These are phyloP conservation scores for Flaveria trinervia DNA, from an alignment of 129 eudicot genomes.

Conservation along the genomic window DNA sequence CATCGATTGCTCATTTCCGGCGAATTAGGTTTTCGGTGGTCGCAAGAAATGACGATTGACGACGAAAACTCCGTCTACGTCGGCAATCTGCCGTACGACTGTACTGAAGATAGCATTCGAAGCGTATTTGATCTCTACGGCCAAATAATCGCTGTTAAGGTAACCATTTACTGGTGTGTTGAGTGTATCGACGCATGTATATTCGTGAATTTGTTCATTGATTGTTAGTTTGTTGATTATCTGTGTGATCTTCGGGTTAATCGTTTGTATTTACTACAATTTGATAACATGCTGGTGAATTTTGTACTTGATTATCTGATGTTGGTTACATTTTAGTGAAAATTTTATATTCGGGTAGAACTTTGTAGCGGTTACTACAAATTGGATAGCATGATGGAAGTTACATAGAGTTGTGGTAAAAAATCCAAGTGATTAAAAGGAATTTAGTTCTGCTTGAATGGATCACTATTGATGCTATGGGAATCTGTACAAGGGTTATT, in stretches of 20 bases:
- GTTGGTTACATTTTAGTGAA: neutral
- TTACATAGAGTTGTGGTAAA: neutral
- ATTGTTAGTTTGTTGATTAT: neutral
- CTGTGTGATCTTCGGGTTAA: neutral
- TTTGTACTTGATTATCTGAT: neutral
- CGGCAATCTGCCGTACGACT: conserved; percentile 79
- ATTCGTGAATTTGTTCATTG: neutral
- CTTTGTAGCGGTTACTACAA: neutral
- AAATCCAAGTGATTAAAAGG: neutral
- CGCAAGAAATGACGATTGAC: conserved; percentile 69
- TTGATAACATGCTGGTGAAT: neutral
- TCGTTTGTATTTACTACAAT: neutral
- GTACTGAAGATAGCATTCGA: conserved; percentile 67
- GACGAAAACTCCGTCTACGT: conserved; percentile 88
- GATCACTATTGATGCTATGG: neutral
- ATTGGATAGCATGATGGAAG: neutral
- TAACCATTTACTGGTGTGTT: conserved; percentile 18
- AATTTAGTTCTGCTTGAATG: neutral
- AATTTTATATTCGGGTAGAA: neutral
- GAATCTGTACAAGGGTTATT: conserved; percentile 7
- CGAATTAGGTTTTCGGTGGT: conserved; percentile 18
- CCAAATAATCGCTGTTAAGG: conserved; percentile 73
- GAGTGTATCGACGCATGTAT: too few species aligned
- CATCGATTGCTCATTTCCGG: conserved; percentile 13
- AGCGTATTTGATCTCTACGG: conserved; percentile 66